Conservation (phyloP, 2,329 filamentous ascomycete species). For the Periconia macrospinosa region DNA sequence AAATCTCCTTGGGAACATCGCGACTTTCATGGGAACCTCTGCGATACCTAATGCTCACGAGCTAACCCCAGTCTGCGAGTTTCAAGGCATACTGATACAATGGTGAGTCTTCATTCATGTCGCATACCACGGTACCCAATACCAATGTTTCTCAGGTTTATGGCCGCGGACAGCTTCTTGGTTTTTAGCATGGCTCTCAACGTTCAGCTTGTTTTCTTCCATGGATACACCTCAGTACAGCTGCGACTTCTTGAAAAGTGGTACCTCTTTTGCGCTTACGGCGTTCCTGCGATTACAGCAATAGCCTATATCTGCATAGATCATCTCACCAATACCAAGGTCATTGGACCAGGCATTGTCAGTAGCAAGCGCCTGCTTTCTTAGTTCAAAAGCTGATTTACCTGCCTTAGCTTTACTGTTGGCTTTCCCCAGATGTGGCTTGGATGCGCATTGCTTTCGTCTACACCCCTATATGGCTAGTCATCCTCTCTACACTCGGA, state of each 20-base stretch:
- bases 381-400: not conserved
- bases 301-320: slow-evolving; percentile 68
- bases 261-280: slow-evolving; percentile 72
- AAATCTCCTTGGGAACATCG: slow-evolving; percentile 76
- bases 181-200: slow-evolving; percentile 79
- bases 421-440: slow-evolving; percentile 69
- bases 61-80: slow-evolving; percentile 65
- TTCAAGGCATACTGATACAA: slow-evolving; percentile 79
- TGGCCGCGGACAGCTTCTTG: slow-evolving; percentile 76
- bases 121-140: slow-evolving; percentile 11
- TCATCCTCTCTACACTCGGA: slow-evolving; percentile 31
- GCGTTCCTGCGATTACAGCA: slow-evolving; percentile 70
- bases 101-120: slow-evolving; percentile 59
- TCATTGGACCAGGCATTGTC: slow-evolving; percentile 73
- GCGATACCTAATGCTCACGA: slow-evolving; percentile 51
- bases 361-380: slow-evolving; percentile 13
- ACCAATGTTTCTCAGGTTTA: slow-evolving; percentile 61
- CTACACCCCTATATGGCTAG: slow-evolving; percentile 70
- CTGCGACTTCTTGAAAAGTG: slow-evolving; percentile 70
- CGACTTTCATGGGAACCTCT: slow-evolving; percentile 70
- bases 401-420: slow-evolving; percentile 71
- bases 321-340: slow-evolving; percentile 53
- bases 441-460: slow-evolving; percentile 73
- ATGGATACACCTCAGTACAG: slow-evolving; percentile 66
- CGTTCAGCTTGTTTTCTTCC: slow-evolving; percentile 80